A percentile compares a stretch with the other conserved stretches of the same genome.
These are phyloP conservation scores for Sistotremastrum niveocremeum DNA, from an alignment of 768 basidiomycete species.

Conservation along the genomic window DNA sequence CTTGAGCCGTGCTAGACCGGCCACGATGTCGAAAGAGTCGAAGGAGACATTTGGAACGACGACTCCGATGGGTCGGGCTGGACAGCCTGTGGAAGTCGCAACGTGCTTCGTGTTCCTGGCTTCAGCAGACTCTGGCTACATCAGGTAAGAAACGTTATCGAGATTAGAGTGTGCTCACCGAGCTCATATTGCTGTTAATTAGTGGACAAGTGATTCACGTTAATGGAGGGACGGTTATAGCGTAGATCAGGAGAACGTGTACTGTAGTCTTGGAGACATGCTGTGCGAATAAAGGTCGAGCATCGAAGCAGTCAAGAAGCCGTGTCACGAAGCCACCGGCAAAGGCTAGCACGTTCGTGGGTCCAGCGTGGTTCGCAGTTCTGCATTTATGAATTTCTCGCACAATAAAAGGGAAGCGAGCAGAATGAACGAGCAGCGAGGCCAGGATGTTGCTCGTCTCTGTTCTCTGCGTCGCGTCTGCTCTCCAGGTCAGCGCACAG, in stretches of 20 bases:
- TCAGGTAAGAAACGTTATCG: slow-evolving; percentile 11
- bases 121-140: slow-evolving; percentile 32
- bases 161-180: neutral
- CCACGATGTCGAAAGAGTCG: slow-evolving; percentile 23
- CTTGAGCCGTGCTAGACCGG: slow-evolving; percentile 6
- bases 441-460: too few species aligned
- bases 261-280: too few species aligned
- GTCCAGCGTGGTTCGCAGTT: too few species aligned
- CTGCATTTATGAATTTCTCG: too few species aligned
- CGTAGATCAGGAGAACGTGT: neutral
- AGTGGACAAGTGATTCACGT: slow-evolving; percentile 16
- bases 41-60: slow-evolving; percentile 19
- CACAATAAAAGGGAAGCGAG: too few species aligned
- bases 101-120: slow-evolving; percentile 35
- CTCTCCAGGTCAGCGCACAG: too few species aligned
- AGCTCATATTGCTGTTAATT: slow-evolving; percentile 1
- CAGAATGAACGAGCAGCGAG: too few species aligned
- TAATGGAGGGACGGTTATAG: slow-evolving; percentile 10
- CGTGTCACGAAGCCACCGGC: too few species aligned
- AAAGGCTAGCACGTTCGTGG: too few species aligned
- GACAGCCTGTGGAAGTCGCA: slow-evolving; percentile 38
- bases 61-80: slow-evolving; percentile 32
- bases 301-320: too few species aligned
- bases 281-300: too few species aligned
- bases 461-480: too few species aligned